Conservation (phyloP, 2,329 filamentous ascomycete genomes). For the Diaporthe sp. region DNA sequence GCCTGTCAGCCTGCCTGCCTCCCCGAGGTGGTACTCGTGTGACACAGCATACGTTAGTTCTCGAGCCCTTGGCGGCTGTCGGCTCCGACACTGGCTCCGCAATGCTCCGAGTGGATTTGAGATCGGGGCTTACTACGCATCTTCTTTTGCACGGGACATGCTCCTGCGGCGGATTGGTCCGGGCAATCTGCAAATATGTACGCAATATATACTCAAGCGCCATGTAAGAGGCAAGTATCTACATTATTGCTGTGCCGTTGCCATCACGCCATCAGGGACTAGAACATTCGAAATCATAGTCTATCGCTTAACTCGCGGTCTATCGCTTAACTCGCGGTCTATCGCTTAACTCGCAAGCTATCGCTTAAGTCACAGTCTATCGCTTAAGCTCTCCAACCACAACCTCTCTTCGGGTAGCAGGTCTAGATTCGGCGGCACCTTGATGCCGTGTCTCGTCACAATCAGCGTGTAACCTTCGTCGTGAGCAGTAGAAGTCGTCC, state of each 20-base stretch:
- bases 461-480: background rate
- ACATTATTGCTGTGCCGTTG: background rate
- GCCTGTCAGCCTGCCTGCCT: background rate
- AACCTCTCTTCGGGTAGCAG: slow-evolving; percentile 25
- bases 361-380: slow-evolving; percentile 21
- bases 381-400: slow-evolving; percentile 22
- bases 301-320: slow-evolving; percentile 22
- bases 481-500: slow-evolving; percentile 12
- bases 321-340: slow-evolving; percentile 22
- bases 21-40: slow-evolving; percentile 2
- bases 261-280: background rate
- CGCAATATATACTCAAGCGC: background rate
- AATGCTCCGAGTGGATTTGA: background rate
- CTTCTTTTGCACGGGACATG: background rate
- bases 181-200: background rate
- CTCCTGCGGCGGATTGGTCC: background rate
- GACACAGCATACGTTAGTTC: slow-evolving; percentile 12
- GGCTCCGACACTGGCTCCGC: background rate
- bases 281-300: background rate
- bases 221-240: background rate
- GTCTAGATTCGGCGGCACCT: background rate
- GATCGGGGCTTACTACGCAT: background rate
- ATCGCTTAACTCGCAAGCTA: slow-evolving; percentile 21
- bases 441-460: slow-evolving; percentile 23
- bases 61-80: background rate